A percentile compares a stretch with the other conserved stretches of the same genome.
phyloP scores from a whole-genome alignment of 179 eudicot species.

The Amaranthus tricolor region DNA sequence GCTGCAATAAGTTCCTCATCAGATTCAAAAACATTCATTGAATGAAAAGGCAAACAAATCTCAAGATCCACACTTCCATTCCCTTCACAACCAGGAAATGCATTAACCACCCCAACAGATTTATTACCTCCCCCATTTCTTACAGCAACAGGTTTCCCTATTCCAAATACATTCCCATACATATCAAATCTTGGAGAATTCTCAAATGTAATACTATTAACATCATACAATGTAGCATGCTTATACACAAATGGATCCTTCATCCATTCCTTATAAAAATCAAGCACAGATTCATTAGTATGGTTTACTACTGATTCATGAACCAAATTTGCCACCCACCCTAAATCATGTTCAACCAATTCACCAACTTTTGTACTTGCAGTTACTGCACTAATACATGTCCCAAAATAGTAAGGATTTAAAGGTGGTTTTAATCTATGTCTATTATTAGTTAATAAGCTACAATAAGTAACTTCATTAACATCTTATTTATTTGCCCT shows the following conservation, averaged over 20 bases:
- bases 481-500: conserved; percentile 23
- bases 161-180: neutral
- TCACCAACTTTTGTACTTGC: conserved; percentile 11
- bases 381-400: conserved; percentile 5
- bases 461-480: conserved; percentile 33
- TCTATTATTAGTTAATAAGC: conserved; percentile 23
- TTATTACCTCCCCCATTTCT: neutral
- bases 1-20: neutral
- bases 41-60: neutral
- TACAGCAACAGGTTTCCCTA: neutral
- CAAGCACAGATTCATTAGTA: neutral
- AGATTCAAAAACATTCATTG: neutral
- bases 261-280: neutral
- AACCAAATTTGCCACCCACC: conserved; percentile 20
- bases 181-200: conserved; percentile 17
- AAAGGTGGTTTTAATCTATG: conserved; percentile 24
- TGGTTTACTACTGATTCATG: conserved; percentile 21
- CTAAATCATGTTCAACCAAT: conserved; percentile 13
- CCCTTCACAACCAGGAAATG: neutral
- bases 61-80: neutral
- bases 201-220: conserved; percentile 8
- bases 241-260: conserved; percentile 3
- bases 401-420: conserved; percentile 18
- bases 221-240: neutral
- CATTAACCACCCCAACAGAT: neutral